Evolutionary conservation across 2,329 filamentous ascomycete genomes (phyloP), one percentile per base, ranked within the genome.

Genomic region (Pyricularia sp.): DNA sequence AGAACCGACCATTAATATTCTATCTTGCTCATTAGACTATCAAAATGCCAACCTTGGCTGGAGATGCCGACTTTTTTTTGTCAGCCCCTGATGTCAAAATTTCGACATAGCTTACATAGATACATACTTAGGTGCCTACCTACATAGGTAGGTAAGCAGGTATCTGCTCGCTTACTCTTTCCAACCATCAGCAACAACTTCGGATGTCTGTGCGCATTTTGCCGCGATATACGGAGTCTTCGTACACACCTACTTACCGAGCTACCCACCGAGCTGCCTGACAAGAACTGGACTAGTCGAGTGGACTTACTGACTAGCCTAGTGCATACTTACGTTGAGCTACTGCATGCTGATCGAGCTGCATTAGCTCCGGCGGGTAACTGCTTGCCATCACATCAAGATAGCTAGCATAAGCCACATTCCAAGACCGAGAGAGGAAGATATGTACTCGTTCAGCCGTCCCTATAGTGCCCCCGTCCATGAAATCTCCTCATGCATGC

Each of bases 291-390:
- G 20, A 50, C 42, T 50, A 1, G 42, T 50, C 42, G 5, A 61
- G 58, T 26, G 25, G 58, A 61, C 23, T 23, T 23, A 23, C 58
- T 26, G n/a, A 61, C 58, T 26, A 61, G n/a, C n/a, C 7, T 25
- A 25, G 7, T 11, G 14, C 10, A 61, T 61, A 26, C 58, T 4
- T 26, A 61, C 33, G 33, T 36, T 36, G 25, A 61, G 58, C 58
- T 61, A 14, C 58, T 61, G 58, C 58, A 61, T 61, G 58, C 23
- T n/a, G 25, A 14, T 61, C 58, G 26, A 61, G 58, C 58, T 61
- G 58, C 58, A 61, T 61, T 61, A 61, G 58, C 58, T 26, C 58
- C 58, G 58, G 58, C 58, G 58, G 58, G 58, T 61, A 61, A 61
- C 11, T 61, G n/a, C n/a, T 61, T 9, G n/a, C 25, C n/a, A 61